Percentiles rank a stretch among this genome's conserved stretches.
These are phyloP conservation scores for Hyphopichia wangnamkhiaoensis DNA, from an alignment of 1,139 yeast species.

Conservation along the genomic window DNA sequence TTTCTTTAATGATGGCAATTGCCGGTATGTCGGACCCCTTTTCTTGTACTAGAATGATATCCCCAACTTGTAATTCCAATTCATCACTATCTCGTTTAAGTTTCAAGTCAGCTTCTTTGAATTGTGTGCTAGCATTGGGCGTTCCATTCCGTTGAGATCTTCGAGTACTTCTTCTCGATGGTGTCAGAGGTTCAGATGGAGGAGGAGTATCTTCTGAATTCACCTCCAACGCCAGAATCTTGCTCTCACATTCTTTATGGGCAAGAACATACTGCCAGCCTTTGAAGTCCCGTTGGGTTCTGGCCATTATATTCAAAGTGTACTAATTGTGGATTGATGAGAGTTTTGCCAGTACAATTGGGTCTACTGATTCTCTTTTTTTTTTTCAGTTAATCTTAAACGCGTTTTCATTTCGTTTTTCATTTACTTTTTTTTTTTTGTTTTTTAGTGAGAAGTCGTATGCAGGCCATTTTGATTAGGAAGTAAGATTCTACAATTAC, in stretches of 20 bases:
- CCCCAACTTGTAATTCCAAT: conserved; percentile 42
- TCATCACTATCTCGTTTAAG: conserved; percentile 35
- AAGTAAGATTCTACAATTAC: no score
- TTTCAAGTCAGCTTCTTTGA: conserved; percentile 11
- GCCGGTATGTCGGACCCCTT: conserved; percentile 18
- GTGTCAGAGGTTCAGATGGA: conserved; percentile 8
- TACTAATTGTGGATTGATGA: neutral
- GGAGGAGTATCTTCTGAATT: conserved; percentile 4
- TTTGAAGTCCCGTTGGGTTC: conserved; percentile 21
- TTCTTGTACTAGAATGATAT: conserved; percentile 30
- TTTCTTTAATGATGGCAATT: conserved; percentile 42
- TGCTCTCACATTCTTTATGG: conserved; percentile 1
- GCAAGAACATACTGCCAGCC: conserved; percentile 34
- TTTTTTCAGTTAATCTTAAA: no score
- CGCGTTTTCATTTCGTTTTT: no score
- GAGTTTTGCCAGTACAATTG: no score
- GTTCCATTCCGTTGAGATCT: conserved; percentile 13
- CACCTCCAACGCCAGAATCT: neutral
- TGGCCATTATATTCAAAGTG: conserved; percentile 25
- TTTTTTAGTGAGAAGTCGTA: no score
- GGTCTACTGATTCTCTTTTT: no score
- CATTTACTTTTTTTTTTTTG: no score
- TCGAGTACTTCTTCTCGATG: conserved; percentile 20
- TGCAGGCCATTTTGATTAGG: no score
- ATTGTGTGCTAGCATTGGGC: conserved; percentile 1